A percentile compares a stretch with the other conserved stretches of the same genome.
These are phyloP conservation scores for Ascochyta clinopodiicola DNA, from an alignment of 2,329 filamentous ascomycete genomes.

Conservation along the genomic window DNA sequence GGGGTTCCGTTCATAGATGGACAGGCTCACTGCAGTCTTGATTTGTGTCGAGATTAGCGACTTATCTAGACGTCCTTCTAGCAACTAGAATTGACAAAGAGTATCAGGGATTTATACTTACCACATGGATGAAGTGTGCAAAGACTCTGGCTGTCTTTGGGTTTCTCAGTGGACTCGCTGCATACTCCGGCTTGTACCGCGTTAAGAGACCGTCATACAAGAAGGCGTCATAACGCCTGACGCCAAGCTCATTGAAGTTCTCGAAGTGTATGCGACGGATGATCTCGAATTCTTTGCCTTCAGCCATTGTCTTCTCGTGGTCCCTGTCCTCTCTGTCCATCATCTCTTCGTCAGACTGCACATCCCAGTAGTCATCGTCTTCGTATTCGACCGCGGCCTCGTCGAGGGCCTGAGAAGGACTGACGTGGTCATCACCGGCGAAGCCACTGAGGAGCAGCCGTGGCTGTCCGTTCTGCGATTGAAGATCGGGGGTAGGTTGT, in stretches of 20 bases:
- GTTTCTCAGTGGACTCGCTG: conserved; percentile 74
- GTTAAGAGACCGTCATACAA: conserved; percentile 56
- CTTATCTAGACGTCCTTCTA: neutral
- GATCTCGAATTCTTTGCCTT: conserved; percentile 43
- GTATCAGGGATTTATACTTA: conserved; percentile 14
- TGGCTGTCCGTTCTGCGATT: conserved; percentile 21
- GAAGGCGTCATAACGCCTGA: conserved; percentile 55
- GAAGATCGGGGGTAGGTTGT: conserved; percentile 25
- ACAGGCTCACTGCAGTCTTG: conserved; percentile 79
- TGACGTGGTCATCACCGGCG: conserved; percentile 50
- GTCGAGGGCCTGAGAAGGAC: conserved; percentile 45
- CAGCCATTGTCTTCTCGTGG: conserved; percentile 32
- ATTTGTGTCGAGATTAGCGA: conserved; percentile 11
- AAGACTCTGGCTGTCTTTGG: conserved; percentile 82
- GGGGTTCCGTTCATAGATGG: conserved; percentile 84
- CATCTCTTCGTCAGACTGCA: conserved; percentile 57
- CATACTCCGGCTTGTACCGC: conserved; percentile 54
- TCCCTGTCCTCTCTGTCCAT: conserved; percentile 28
- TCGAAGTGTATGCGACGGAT: conserved; percentile 48
- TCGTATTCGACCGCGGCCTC: conserved; percentile 52
- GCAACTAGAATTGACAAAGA: neutral
- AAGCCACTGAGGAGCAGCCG: conserved; percentile 38
- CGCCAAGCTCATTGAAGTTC: conserved; percentile 43
- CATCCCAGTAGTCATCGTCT: conserved; percentile 59
- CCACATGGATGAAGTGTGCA: conserved; percentile 85